Conservation (phyloP, 495 filamentous ascomycete species). For the Xylaria scruposa region DNA sequence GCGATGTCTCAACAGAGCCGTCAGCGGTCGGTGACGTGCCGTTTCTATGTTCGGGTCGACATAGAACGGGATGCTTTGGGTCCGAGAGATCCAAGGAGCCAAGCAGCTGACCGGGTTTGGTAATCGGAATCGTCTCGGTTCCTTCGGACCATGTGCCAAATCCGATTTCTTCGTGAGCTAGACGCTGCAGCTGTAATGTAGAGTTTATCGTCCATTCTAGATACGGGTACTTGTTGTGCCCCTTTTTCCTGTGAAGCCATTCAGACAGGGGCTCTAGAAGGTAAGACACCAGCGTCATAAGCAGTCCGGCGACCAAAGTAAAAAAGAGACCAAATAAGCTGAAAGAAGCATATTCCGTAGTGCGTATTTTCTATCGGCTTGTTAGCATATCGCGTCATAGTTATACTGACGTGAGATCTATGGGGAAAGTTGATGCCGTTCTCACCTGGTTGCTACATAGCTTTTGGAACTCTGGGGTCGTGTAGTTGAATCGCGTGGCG, state of each 20-base stretch:
- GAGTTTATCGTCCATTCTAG: background rate
- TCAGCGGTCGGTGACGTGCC: background rate
- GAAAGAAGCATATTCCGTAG: slow-evolving; percentile 25
- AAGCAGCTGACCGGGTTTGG: background rate
- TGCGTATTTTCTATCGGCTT: slow-evolving; percentile 28
- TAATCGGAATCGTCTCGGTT: background rate
- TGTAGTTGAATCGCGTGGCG: background rate
- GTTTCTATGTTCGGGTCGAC: background rate
- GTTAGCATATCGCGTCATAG: background rate
- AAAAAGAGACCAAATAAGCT: slow-evolving; percentile 31
- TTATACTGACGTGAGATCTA: no score
- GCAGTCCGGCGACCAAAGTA: slow-evolving; percentile 9
- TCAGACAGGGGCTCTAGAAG: background rate
- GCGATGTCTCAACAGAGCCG: background rate
- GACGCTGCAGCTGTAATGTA: background rate
- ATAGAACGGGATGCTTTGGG: background rate
- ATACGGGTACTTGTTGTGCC: background rate
- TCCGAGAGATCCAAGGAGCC: background rate
- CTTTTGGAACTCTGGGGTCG: slow-evolving; percentile 2
- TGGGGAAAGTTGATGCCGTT: no score
- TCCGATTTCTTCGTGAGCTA: background rate
- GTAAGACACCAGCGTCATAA: slow-evolving; percentile 12
- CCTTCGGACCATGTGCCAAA: background rate
- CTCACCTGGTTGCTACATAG: slow-evolving; percentile 30
- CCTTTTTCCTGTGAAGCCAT: background rate